Base-by-base conservation (phyloP, 495 filamentous ascomycete species). In the Trichoderma erinaceum region DNA sequence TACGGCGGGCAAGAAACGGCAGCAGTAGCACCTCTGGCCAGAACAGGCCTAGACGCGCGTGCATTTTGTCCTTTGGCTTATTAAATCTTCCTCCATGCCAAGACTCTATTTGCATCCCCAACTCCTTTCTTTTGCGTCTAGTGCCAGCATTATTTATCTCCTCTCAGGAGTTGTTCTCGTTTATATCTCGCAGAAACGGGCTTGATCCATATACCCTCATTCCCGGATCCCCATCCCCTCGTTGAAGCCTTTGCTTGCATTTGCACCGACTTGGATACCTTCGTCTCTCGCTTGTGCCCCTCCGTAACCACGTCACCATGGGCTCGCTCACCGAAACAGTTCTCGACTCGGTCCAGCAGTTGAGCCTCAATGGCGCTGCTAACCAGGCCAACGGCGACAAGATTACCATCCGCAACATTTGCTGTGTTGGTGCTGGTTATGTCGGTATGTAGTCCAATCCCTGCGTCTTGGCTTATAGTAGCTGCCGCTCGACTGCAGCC, bases 341-440 rank as follows among this genome's bases (percentile, higher is more conserved):
- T 11, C 7, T 66, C 23, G 44, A 66, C 65, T 66, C 65, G 41
- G 65, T 66, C 65, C 48, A 66, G 65, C 11, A 16, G 13, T 41
- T 66, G 7, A 41, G 65, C 41, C 65, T 66, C 65, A 66, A 66
- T 66, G 65, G 65, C 41, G 50, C 65, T 21, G 15, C 23, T 29
- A 44, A 61, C 65, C 41, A 66, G 21, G 44, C 29, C 43, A 66
- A 71, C 41, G 43, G 65, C 65, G 65, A 66, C 23, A 61, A 61
- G 56, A 69, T 71, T 18, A 68, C 69, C 3, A 78, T 88, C 38
- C 79, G 79, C 66, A 90, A 83, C 46, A 73, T 79, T 44, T 76
- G 75, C 70, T 78, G 75, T 52, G 69, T 78, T 15, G 75, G 72
- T 5, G 75, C 75, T 0, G 75, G 76, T 21, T 75, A 76, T 50